Base-by-base conservation (phyloP, 306 rosid species). In the Casuarina equisetifolia region DNA sequence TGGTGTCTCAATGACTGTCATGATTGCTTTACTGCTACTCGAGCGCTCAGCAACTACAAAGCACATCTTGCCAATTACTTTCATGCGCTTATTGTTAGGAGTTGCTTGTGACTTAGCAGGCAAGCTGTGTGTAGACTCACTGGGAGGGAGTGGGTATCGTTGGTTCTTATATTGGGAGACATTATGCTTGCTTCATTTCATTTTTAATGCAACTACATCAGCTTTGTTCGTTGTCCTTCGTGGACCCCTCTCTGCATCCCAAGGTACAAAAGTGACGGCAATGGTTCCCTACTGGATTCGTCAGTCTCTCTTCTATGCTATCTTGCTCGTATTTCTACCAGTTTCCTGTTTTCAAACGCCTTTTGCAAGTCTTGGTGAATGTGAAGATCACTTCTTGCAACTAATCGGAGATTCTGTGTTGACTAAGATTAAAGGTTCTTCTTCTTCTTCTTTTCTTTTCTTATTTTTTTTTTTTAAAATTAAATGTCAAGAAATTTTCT, bases 131-230 rank as follows among this genome's bases (percentile, higher is more conserved):
- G 82, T 92, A 9, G 96, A 89, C 74, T 86, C 97, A 57, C 62
- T 92, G 76, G 98, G 98, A 79, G 98, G 98, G 69, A 92, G 79
- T 49, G 95, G 98, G 50, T 80, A 75, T 54, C 74, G 73, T 58
- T 95, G 98, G 98, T 89, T 92, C 50, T 8, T 89, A n/a, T 87
- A 82, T 64, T 92, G 97, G 97, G 97, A 91, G 86, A 79, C 67
- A 10, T 76, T 92, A 0, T 92, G 97, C 77, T 25, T 25, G 32
- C 32, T 25, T 25, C 32, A 25, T 25, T 25, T 25, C 32, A 25
- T 25, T 25, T 25, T 44, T 54, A 83, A 88, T 58, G 75, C 86
- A 55, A 85, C 69, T 35, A 86, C 92, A 59, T 78, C 98, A 1
- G n/a, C 70, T n/a, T 42, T 86, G 86, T 89, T 81, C 79, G 9